phyloP scores from a whole-genome alignment of 1,284 basidiomycete genomes.

The Mycena citricolor region DNA sequence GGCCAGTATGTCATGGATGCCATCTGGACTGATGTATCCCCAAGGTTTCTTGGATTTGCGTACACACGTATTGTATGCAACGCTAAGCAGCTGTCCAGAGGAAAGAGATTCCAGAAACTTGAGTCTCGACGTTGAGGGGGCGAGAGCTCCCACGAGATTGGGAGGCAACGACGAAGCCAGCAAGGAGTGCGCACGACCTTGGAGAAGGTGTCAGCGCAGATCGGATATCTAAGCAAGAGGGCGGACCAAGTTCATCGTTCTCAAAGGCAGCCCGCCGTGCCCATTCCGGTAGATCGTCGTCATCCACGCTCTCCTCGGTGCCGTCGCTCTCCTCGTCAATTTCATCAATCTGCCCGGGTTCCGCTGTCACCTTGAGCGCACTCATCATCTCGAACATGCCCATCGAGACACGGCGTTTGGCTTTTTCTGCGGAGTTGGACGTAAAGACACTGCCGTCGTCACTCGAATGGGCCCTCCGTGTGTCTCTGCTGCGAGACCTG shows the following conservation, averaged over 20 bases:
- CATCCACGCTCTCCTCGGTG: constrained; percentile 48
- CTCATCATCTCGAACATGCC: constrained; percentile 53
- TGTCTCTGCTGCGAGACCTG: constrained; percentile 33
- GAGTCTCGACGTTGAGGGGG: constrained; percentile 37
- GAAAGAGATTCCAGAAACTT: constrained; percentile 59
- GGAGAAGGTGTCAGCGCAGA: constrained; percentile 10
- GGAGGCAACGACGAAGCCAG: constrained; percentile 55
- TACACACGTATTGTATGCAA: constrained; percentile 78
- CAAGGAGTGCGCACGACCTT: constrained; percentile 64
- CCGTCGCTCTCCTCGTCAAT: constrained; percentile 52
- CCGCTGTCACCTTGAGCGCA: constrained; percentile 51
- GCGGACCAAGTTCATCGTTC: constrained; percentile 59
- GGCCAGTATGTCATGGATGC: constrained; percentile 75
- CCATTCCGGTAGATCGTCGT: constrained; percentile 74
- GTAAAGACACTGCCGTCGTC: constrained; percentile 35
- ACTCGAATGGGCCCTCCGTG: constrained; percentile 53
- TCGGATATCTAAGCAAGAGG: constrained; percentile 9
- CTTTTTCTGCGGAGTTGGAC: too few species aligned
- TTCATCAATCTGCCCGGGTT: constrained; percentile 53
- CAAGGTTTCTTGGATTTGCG: constrained; percentile 80
- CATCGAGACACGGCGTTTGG: constrained; percentile 52
- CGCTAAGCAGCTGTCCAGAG: constrained; percentile 79
- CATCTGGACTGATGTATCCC: constrained; percentile 79
- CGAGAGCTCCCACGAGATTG: constrained; percentile 45
- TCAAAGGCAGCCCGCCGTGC: constrained; percentile 57